Evolutionary conservation across 208 protist species (phyloP), one percentile per base, ranked within the genome.

Genomic region (Acanthamoeba triangularis): DNA sequence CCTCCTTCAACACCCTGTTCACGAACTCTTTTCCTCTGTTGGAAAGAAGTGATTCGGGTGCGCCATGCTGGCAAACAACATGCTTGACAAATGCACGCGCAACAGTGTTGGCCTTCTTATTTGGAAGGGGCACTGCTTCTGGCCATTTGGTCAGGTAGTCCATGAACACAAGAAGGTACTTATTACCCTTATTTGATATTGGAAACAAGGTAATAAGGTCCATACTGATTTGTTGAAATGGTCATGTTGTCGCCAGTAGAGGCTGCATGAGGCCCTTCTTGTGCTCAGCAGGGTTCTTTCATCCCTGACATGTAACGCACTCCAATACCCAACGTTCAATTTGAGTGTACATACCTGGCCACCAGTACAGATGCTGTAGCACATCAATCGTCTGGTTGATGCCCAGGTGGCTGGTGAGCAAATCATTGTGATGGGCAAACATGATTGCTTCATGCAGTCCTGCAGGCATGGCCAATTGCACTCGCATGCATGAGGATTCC

Each of bases 91-190:
- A 84, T 0, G 47, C 10, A 14, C 0, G 30, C 8, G 88, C 93
- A 6, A 96, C 95, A 0, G 16, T 67, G 3, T 30, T 20, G 30
- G 96, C 49, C 41, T 49, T 52, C 63, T 3, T 8, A 44, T 93
- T 23, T 25, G 67, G 65, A 4, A 87, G 35, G 7, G 72, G 14
- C 3, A 95, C 47, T 5, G 35, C 67, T 52, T 88, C 90, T 23
- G 44, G 23, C 69, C 69, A 96, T 33, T 94, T 84, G 18, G 95
- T 95, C 59, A 93, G 35, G 59, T 93, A 93, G 49, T 93, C 88
- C 13, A 76, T 30, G 63, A 95, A 95, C 41, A 93, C 44, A 3
- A 92, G 33, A 23, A 96, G 23, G 56, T 94, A 63, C 54, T 30
- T 2, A 87, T 96, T 96, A 1, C 95, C 87, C 16, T 16, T 10